These are phyloP conservation scores for Fusarium sp. DNA, from an alignment of 2,329 filamentous ascomycete species.

Conservation along the genomic window DNA sequence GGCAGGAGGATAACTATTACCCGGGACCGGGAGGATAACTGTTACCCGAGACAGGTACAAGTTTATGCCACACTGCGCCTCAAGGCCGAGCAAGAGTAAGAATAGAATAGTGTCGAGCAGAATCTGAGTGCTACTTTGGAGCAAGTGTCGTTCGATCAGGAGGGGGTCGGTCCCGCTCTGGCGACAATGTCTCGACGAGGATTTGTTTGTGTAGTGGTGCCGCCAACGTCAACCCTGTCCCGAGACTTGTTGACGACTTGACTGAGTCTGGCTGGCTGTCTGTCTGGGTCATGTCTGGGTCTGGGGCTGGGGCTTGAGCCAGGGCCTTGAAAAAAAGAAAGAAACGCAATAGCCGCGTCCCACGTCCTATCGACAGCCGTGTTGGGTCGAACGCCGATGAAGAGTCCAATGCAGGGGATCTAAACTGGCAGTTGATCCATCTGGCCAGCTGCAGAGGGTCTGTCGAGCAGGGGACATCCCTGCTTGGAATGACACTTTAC, in stretches of 20 bases:
- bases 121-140: constrained; percentile 27
- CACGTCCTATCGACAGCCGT: neutral
- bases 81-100: constrained; percentile 1
- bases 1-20: neutral
- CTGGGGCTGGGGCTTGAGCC: neutral
- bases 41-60: neutral
- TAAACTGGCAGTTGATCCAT: constrained; percentile 42
- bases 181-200: constrained; percentile 3
- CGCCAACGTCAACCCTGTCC: constrained; percentile 3
- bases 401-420: constrained; percentile 37
- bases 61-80: constrained; percentile 20
- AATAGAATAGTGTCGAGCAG: constrained; percentile 14
- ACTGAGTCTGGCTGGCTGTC: neutral
- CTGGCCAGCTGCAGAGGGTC: constrained; percentile 36
- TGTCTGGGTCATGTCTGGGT: neutral
- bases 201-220: constrained; percentile 1
- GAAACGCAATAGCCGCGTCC: constrained; percentile 17
- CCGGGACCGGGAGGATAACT: neutral
- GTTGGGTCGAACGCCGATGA: constrained; percentile 10
- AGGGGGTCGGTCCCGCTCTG: constrained; percentile 17
- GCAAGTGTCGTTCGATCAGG: constrained; percentile 29
- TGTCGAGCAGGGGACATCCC: constrained; percentile 33
- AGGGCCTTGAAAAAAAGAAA: constrained; percentile 6
- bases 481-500: constrained; percentile 33
- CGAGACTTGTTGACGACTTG: constrained; percentile 3